Evolutionary conservation across 805 yeast genomes (phyloP), one percentile per base, ranked within the genome.

Genomic region (Grigorovia transvaalensis): DNA sequence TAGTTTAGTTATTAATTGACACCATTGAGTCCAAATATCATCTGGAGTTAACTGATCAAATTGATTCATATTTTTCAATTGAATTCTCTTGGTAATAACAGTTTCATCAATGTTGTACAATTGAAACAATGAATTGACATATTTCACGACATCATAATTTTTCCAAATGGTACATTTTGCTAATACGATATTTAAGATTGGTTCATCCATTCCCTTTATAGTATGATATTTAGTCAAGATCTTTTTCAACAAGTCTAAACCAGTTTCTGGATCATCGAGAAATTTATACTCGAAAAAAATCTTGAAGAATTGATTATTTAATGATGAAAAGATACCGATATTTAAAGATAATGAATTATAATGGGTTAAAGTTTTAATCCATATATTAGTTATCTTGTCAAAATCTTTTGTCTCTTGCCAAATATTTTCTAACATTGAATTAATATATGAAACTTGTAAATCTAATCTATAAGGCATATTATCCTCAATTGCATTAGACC

Each of bases 161-260:
- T 74, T 73, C 91, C 93, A 85, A 53, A 71, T 66, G 29, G 78
- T 76, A 54, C 78, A 74, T 43, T 80, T 80, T 44, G 84, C 75
- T 51, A 85, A 72, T 47, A 85, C 72, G 40, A 85, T 84, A 63
- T 86, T 86, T 65, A 86, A 75, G 62, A 87, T 84, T 12, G 86
- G 81, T 66, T 85, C 89, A 65, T 85, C 90, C 49, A 82, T 72
- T 13, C 76, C 70, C 60, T 77, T 71, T 8, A 33, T 33, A 18
- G 43, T 29, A 48, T 78, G 72, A 63, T 83, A 83, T 35, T 71
- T 67, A 8, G 72, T 62, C 48, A 84, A 77, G 44, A 83, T 62
- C 40, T 74, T 71, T 59, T 77, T 76, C 55, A 87, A 74, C 57
- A 74, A 72, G 44, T 60, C 59, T 57, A 81, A 76, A 1, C 87